phyloP scores from a whole-genome alignment of 1,284 basidiomycete genomes.

The Xerocomus nothofagi region DNA sequence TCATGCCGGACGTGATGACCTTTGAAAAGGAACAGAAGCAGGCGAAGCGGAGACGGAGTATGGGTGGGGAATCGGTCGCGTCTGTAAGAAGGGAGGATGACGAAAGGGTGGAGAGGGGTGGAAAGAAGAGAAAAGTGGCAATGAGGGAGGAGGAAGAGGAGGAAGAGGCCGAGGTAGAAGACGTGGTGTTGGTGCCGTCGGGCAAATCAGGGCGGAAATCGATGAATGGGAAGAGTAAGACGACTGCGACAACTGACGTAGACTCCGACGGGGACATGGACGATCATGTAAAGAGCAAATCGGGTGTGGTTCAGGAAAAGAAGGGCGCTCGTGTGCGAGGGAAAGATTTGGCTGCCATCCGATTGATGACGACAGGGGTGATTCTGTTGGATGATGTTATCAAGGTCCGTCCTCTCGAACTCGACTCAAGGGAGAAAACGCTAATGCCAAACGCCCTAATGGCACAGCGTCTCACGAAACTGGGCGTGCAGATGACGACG shows the following conservation, averaged over 20 bases:
- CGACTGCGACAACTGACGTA: slow-evolving; percentile 13
- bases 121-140: slow-evolving; percentile 28
- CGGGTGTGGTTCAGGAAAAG: slow-evolving; percentile 5
- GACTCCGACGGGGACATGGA: slow-evolving; percentile 16
- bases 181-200: slow-evolving; percentile 22
- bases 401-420: slow-evolving; percentile 46
- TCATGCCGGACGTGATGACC: slow-evolving; percentile 74
- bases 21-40: slow-evolving; percentile 66
- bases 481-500: slow-evolving; percentile 64
- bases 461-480: slow-evolving; percentile 52
- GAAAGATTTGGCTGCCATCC: slow-evolving; percentile 30
- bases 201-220: slow-evolving; percentile 36
- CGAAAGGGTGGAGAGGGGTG: slow-evolving; percentile 6
- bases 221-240: slow-evolving; percentile 26
- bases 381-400: slow-evolving; percentile 50
- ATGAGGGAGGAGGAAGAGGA: slow-evolving; percentile 26
- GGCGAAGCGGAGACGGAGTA: slow-evolving; percentile 31
- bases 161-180: slow-evolving; percentile 33
- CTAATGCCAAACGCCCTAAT: neutral
- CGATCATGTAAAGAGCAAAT: slow-evolving; percentile 14
- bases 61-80: slow-evolving; percentile 17
- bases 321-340: slow-evolving; percentile 4
- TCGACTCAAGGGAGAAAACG: neutral
- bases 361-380: slow-evolving; percentile 63
- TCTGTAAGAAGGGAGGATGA: slow-evolving; percentile 15